phyloP scores from a whole-genome alignment of 1,139 yeast species.

The Trichomonascaceae sp. region DNA sequence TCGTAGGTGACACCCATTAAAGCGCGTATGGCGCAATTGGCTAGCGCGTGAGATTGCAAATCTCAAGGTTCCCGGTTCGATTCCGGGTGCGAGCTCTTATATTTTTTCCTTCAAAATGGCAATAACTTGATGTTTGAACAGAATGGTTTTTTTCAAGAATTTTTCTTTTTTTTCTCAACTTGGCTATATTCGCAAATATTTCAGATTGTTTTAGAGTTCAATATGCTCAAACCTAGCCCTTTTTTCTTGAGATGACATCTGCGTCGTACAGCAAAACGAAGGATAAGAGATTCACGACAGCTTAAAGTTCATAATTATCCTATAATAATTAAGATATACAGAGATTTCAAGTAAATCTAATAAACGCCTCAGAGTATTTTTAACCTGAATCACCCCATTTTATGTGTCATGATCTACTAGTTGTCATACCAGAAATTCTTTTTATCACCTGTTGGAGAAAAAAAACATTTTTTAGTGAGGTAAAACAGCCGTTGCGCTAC shows the following conservation, averaged over 20 bases:
- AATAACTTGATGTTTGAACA: neutral
- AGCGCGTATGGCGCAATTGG: constrained; percentile 20
- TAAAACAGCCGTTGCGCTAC: neutral
- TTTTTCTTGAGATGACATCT: neutral
- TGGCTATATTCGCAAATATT: neutral
- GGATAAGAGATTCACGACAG: neutral
- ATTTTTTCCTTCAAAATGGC: constrained; percentile 1
- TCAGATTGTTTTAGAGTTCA: neutral
- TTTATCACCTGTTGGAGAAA: neutral
- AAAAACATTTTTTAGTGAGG: neutral
- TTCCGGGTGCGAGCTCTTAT: constrained; percentile 18
- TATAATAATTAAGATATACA: neutral
- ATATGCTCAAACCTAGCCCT: neutral
- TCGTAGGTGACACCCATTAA: neutral
- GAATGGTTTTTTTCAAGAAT: neutral
- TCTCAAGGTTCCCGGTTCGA: constrained; percentile 21
- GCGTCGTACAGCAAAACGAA: neutral
- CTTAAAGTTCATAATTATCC: neutral
- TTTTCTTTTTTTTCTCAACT: neutral
- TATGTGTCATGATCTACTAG: neutral
- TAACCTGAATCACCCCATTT: neutral
- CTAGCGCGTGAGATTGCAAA: constrained; percentile 21
- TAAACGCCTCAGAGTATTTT: neutral
- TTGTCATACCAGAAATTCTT: neutral
- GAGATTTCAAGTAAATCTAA: neutral